phyloP scores from a whole-genome alignment of 129 eudicot genomes.

The Mikania micrantha region DNA sequence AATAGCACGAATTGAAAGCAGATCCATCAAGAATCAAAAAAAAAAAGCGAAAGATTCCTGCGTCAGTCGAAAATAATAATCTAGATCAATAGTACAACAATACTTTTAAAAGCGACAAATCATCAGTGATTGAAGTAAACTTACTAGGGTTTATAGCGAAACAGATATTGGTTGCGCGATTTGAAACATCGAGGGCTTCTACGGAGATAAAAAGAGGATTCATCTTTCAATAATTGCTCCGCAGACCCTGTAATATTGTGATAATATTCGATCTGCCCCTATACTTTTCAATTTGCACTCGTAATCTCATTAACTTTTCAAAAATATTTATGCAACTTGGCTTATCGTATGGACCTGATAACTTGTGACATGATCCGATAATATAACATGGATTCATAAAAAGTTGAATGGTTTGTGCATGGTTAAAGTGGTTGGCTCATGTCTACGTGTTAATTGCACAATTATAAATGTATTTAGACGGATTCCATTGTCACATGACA shows the following conservation, averaged over 20 bases:
- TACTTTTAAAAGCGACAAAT: not conserved
- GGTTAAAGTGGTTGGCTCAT: no score
- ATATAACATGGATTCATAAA: no score
- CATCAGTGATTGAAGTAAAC: not conserved
- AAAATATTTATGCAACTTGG: no score
- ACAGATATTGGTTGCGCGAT: not conserved
- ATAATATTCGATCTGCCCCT: not conserved
- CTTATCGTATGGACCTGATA: no score
- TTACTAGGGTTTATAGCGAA: conserved; percentile 9
- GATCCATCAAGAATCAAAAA: not conserved
- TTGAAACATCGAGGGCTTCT: not conserved
- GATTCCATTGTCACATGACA: no score
- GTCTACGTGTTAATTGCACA: not conserved
- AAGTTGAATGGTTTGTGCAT: no score
- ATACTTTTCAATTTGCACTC: not conserved
- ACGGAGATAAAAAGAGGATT: not conserved
- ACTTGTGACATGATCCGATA: no score
- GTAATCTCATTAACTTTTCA: no score
- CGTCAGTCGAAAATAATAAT: not conserved
- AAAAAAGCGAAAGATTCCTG: not conserved
- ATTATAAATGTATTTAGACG: not conserved
- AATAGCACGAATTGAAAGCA: not conserved
- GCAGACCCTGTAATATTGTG: not conserved
- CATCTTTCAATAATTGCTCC: not conserved
- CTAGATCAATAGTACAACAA: not conserved